A percentile compares a stretch with the other conserved stretches of the same genome.
Evolutionary conservation across 2,329 filamentous ascomycete genomes (phyloP).

Genomic region (Nothomitra cinnamomea): DNA sequence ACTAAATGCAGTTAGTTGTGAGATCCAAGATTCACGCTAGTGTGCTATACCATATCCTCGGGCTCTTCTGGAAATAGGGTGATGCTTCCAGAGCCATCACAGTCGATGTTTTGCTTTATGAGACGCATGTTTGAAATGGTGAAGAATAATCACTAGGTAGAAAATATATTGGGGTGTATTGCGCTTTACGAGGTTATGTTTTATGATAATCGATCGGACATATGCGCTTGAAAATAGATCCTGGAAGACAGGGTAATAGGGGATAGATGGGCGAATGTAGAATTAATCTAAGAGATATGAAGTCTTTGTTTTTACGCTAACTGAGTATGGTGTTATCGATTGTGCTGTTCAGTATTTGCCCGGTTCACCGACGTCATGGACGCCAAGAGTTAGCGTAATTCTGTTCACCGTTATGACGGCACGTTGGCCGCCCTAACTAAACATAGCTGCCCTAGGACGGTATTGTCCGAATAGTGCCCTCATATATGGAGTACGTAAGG

Average conservation of each 20-base stretch:
- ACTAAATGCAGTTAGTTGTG: conserved; percentile 27
- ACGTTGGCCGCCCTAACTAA: too few species aligned
- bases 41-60: conserved; percentile 48
- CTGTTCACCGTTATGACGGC: conserved; percentile 8
- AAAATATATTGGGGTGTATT: neutral
- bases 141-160: neutral
- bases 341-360: neutral
- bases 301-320: too few species aligned
- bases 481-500: too few species aligned
- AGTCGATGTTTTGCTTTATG: conserved; percentile 49
- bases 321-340: neutral
- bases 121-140: conserved; percentile 36
- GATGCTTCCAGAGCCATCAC: conserved; percentile 46
- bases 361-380: neutral
- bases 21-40: conserved; percentile 5
- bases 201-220: too few species aligned
- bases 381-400: neutral
- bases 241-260: neutral
- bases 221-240: too few species aligned
- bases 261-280: neutral
- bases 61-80: conserved; percentile 55
- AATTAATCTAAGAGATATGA: too few species aligned
- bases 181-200: neutral
- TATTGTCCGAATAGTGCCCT: too few species aligned
- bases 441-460: too few species aligned